phyloP scores from a whole-genome alignment of 2,329 filamentous ascomycete species.

The Phialemonium atrogriseum region DNA sequence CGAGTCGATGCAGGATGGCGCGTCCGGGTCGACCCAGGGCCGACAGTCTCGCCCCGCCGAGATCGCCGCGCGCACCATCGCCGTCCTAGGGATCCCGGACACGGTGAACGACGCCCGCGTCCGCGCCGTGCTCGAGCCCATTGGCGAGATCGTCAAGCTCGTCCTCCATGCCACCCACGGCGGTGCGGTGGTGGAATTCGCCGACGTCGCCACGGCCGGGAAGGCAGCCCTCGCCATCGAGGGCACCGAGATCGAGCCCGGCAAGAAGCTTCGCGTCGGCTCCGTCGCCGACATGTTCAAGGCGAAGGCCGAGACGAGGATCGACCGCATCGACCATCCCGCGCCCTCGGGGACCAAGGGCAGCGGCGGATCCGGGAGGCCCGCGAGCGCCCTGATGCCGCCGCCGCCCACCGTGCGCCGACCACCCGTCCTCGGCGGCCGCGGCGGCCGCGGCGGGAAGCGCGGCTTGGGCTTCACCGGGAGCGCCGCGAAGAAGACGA shows the following conservation, averaged over 20 bases:
- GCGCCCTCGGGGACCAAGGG: slow-evolving; percentile 17
- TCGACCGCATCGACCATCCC: slow-evolving; percentile 31
- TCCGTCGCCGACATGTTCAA: slow-evolving; percentile 45
- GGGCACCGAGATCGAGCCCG: slow-evolving; percentile 44
- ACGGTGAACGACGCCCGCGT: slow-evolving; percentile 87
- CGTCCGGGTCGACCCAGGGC: slow-evolving; percentile 9
- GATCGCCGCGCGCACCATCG: slow-evolving; percentile 62
- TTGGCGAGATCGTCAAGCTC: slow-evolving; percentile 66
- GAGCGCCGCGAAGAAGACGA: slow-evolving; percentile 15
- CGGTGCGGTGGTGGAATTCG: slow-evolving; percentile 80
- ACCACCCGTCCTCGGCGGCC: slow-evolving; percentile 31
- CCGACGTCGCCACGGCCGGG: slow-evolving; percentile 61
- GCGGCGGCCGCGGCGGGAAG: slow-evolving; percentile 24
- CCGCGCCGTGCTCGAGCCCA: slow-evolving; percentile 59
- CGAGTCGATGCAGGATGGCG: slow-evolving; percentile 26
- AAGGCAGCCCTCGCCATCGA: slow-evolving; percentile 56
- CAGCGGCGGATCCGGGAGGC: slow-evolving; percentile 18
- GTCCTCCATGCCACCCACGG: slow-evolving; percentile 72
- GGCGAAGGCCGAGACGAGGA: slow-evolving; percentile 35
- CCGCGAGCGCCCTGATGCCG: slow-evolving; percentile 30
- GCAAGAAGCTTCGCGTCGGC: slow-evolving; percentile 43
- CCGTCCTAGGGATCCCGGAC: slow-evolving; percentile 79
- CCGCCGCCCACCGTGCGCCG: slow-evolving; percentile 34
- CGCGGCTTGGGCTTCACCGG: slow-evolving; percentile 34
- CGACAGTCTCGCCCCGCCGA: slow-evolving; percentile 29